Evolutionary conservation across 768 basidiomycete species (phyloP), one percentile per base, ranked within the genome.

Genomic region (Boletus sensibilis): DNA sequence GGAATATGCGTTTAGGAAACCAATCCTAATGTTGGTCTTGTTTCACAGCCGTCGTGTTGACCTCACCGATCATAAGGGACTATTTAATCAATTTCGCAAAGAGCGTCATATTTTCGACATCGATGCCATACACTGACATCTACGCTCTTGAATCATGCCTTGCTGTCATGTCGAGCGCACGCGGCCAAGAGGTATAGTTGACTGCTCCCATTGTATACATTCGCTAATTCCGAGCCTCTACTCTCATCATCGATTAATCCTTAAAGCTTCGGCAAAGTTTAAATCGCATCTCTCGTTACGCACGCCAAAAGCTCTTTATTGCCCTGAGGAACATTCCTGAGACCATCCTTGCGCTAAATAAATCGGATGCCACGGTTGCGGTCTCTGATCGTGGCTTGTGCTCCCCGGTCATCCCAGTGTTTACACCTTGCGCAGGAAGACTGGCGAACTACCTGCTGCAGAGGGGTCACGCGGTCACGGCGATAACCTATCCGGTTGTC

Each of bases 131-230:
- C 23, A 57, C 56, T 10, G 59, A 63, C 20, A 45, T 67, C 1
- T 68, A 65, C 4, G 66, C 57, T 0, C 56, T 67, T 5, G 74
- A 88, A 18, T 78, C 61, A 6, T 60, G 93, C 43, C 84, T 68
- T 11, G 25, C 46, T 9, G 50, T 56, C 38, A 55, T 67, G 5
- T 55, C 61, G 14, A 45, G 57, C 34, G 33, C 52, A 27, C 55
- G 42, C 4, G 63, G 66, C 18, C 46, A 63, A 23, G 60, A 68
- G 61, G 66, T 68, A 61, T 37, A 12, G 39, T 41, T 18, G 25
- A 55, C 53, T 8, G 7, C n/a, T 51, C 16, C 16, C 6, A 13
- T 48, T 7, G 8, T 10, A 10, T 42, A 16, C 14, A 4, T 7
- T 27, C 23, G 14, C 45, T 57, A 14, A 63, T 48, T 5, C 44